Base-by-base conservation (phyloP, 345 rosid genomes). In the Euphorbia peplus region DNA sequence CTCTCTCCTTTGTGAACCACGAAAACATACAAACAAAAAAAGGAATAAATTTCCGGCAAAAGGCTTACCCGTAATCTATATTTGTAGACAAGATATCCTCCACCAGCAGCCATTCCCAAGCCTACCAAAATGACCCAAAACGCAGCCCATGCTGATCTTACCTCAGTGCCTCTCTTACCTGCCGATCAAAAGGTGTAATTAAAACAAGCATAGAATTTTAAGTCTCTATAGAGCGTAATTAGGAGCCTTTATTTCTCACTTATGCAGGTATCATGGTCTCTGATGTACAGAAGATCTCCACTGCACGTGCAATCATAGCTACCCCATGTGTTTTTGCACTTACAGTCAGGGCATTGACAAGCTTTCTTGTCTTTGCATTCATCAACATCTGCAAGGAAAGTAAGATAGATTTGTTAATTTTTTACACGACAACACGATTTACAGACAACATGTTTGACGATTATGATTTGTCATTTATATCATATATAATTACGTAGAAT, bases 211-310 rank as follows among this genome's bases (percentile, higher is more conserved):
- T 26, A 67, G 30, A 16, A 71, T 28, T 19, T 30, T 12, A 25
- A 16, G 32, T 41, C 26, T 35, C 57, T 3, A 35, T 16, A 60
- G 37, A 51, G 19, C 39, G 42, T 44, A 54, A 37, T 26, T 37
- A 5, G 6, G 25, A n/a, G 18, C 53, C 19, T 8, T 5, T 22
- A 39, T 59, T 46, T 24, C 18, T 66, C 73, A 93, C 98, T 87
- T 81, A 93, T 89, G 91, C 98, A 93, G 69, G 98, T 85, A 71
- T 93, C 97, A 41, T 93, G 97, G 73, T 93, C 98, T 79, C 87
- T 83, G 32, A 93, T 93, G 69, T 93, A 93, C 48, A 93, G 85
- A 73, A 90, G 96, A 80, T 86, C 92, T 24, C 90, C 88, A 19
- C 98, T 84, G 73, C 98, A 93, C 70, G 82, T 78, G 81, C 98